Evolutionary conservation across 1,284 basidiomycete species (phyloP).

Genomic region (Ustilago esculenta): DNA sequence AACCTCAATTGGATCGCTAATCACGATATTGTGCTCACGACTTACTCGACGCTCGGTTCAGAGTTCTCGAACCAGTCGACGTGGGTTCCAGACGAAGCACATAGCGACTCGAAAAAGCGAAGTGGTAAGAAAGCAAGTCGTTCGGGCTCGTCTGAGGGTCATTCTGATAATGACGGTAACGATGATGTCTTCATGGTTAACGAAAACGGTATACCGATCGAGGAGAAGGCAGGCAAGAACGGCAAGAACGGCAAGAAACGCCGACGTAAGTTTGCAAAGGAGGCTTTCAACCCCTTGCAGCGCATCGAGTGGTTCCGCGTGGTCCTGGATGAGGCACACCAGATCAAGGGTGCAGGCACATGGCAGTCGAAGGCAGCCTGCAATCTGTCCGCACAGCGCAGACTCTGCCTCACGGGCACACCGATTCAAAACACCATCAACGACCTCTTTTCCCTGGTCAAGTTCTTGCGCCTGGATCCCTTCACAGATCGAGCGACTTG

Average conservation of each 20-base stretch:
- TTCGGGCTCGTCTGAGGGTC: not conserved
- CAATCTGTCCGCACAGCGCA: constrained; percentile 89
- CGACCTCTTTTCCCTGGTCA: constrained; percentile 95
- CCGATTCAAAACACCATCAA: constrained; percentile 99
- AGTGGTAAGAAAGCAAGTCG: constrained; percentile 15
- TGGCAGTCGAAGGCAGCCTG: constrained; percentile 94
- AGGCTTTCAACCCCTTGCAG: constrained; percentile 86
- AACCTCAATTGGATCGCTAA: constrained; percentile 86
- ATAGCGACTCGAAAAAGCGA: constrained; percentile 19
- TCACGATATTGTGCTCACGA: constrained; percentile 97
- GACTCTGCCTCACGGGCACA: constrained; percentile 93
- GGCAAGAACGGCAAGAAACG: constrained; percentile 69
- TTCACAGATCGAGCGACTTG: constrained; percentile 92
- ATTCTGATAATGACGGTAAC: no score
- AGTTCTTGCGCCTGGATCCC: constrained; percentile 90
- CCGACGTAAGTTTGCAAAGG: constrained; percentile 69
- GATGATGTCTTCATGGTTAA: constrained; percentile 73
- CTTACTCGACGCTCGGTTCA: constrained; percentile 91
- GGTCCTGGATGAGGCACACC: constrained; percentile 92
- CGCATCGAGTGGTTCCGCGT: constrained; percentile 97
- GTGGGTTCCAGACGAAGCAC: constrained; percentile 46
- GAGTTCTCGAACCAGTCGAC: constrained; percentile 86
- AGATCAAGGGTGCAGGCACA: constrained; percentile 93
- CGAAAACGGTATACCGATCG: constrained; percentile 71
- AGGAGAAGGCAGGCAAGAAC: constrained; percentile 2